phyloP scores from a whole-genome alignment of 192 early-diverging fungal genomes.

The Oehlia diaphana region DNA sequence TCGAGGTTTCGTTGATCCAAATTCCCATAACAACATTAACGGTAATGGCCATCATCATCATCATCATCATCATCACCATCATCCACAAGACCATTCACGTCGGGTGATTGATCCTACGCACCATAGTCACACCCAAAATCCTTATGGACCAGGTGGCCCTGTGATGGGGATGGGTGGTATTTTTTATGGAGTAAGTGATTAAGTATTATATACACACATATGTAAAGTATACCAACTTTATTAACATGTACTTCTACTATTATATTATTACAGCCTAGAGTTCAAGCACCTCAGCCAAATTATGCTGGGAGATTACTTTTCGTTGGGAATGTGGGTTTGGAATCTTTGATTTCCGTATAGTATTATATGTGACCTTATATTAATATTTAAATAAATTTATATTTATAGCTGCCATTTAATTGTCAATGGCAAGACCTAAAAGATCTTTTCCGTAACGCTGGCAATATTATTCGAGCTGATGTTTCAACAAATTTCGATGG shows the following conservation, averaged over 20 bases:
- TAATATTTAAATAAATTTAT: neutral
- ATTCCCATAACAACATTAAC: conserved; percentile 11
- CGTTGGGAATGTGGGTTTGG: conserved; percentile 72
- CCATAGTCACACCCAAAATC: conserved; percentile 8
- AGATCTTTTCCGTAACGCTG: conserved; percentile 71
- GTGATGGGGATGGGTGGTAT: neutral
- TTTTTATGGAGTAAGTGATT: neutral
- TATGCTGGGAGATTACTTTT: conserved; percentile 55
- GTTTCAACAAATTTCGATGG: conserved; percentile 63
- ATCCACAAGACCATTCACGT: neutral
- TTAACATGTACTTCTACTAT: neutral
- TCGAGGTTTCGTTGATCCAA: conserved; percentile 52
- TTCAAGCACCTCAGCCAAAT: conserved; percentile 30
- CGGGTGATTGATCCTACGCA: neutral
- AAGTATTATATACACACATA: too few relatives aligned
- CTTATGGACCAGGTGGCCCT: neutral
- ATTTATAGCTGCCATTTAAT: conserved; percentile 61
- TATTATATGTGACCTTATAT: conserved; percentile 8
- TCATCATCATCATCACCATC: neutral
- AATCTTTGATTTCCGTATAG: neutral
- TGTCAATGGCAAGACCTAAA: conserved; percentile 84
- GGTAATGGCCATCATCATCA: conserved; percentile 9
- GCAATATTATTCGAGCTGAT: conserved; percentile 69
- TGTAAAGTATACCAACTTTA: too few relatives aligned
- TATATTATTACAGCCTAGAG: conserved; percentile 18